Conservation (phyloP, 1,284 basidiomycete genomes). For the Ceratobasidium theobromae region DNA sequence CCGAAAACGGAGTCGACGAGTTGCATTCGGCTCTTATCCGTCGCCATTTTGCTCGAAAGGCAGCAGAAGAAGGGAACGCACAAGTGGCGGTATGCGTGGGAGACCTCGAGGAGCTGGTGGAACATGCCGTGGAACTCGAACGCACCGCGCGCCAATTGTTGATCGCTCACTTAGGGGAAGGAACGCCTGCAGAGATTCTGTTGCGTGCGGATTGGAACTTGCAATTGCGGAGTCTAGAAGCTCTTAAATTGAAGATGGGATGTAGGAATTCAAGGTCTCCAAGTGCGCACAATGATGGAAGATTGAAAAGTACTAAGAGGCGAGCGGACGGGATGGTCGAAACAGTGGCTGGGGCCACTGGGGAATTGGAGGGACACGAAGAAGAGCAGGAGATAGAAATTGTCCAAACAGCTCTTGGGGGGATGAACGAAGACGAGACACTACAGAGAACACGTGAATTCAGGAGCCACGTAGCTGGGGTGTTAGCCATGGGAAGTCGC, state of each 20-base stretch:
- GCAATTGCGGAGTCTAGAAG: constrained; percentile 37
- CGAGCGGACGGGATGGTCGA: not conserved
- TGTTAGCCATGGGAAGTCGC: constrained; percentile 32
- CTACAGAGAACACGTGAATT: constrained; percentile 32
- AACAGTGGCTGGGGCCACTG: constrained; percentile 14
- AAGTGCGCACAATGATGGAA: not conserved
- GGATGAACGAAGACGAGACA: constrained; percentile 33
- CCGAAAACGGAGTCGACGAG: constrained; percentile 20
- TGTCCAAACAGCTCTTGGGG: constrained; percentile 24
- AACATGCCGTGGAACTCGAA: constrained; percentile 35
- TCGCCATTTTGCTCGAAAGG: not conserved
- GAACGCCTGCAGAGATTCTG: constrained; percentile 32
- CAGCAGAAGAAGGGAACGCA: not conserved
- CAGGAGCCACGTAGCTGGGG: constrained; percentile 29
- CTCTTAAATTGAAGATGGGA: constrained; percentile 23
- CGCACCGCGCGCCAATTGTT: constrained; percentile 35
- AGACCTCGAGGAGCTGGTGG: constrained; percentile 30
- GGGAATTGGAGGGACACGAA: constrained; percentile 12
- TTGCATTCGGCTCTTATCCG: constrained; percentile 11
- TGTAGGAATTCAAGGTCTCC: not conserved
- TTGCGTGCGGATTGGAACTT: constrained; percentile 41
- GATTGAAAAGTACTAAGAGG: too few relatives aligned
- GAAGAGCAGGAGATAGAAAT: constrained; percentile 30
- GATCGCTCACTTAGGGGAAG: constrained; percentile 34
- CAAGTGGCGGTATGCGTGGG: constrained; percentile 22